A percentile compares a stretch with the other conserved stretches of the same genome.
Conservation (phyloP, 257 asterid species). For the Solanum gandarillasii region DNA sequence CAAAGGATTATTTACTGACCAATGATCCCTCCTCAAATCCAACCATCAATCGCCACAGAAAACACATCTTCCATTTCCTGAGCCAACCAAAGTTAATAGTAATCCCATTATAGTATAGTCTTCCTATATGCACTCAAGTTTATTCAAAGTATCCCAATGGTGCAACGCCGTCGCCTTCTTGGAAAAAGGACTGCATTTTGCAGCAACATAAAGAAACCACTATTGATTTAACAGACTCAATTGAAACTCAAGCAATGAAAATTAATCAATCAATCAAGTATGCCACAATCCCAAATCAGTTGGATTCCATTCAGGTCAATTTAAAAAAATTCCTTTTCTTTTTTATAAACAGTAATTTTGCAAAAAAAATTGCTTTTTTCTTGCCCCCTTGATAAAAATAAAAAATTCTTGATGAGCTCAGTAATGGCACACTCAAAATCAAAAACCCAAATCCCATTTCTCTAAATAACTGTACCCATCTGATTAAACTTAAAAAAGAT, state of each 20-base stretch:
- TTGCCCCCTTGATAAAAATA: neutral
- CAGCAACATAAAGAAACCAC: neutral
- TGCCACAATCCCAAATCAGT: neutral
- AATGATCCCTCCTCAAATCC: neutral
- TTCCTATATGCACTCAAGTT: neutral
- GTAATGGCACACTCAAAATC: neutral
- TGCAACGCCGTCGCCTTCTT: neutral
- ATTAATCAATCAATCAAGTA: neutral
- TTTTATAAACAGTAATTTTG: neutral
- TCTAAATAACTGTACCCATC: neutral
- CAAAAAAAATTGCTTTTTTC: neutral
- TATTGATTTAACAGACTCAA: neutral
- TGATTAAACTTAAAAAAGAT: neutral
- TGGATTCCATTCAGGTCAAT: neutral
- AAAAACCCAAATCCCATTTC: neutral
- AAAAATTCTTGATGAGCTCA: neutral
- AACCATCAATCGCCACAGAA: neutral
- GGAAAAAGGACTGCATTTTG: neutral
- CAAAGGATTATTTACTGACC: neutral
- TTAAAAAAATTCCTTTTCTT: neutral
- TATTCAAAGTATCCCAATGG: neutral
- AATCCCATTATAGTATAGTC: neutral
- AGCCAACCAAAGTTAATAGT: neutral
- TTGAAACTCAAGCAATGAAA: neutral
- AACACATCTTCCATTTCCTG: neutral